phyloP scores from a whole-genome alignment of 208 protist species.

The Wallacemonas sp. region DNA sequence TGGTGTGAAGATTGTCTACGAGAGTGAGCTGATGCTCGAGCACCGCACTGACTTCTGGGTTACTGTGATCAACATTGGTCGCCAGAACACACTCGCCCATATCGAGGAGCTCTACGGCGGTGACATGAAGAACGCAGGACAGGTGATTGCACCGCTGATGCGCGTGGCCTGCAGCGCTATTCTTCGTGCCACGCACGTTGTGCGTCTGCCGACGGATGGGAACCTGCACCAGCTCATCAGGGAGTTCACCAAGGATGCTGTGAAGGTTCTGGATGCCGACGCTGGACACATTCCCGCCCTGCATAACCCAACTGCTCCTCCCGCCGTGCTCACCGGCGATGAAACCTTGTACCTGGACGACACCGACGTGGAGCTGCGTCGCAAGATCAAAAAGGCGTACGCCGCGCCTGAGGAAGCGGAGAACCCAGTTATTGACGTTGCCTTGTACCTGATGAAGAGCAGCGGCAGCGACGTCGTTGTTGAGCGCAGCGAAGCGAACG shows the following conservation, averaged over 20 bases:
- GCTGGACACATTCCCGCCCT: slow-evolving; percentile 78
- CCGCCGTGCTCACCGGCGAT: slow-evolving; percentile 89
- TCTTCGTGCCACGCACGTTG: slow-evolving; percentile 73
- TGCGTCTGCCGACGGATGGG: slow-evolving; percentile 47
- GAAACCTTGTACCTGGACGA: slow-evolving; percentile 98
- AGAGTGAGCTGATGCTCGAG: slow-evolving; percentile 77
- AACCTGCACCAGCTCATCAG: slow-evolving; percentile 37
- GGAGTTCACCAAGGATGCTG: slow-evolving; percentile 51
- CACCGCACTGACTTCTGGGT: slow-evolving; percentile 90
- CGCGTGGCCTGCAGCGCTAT: slow-evolving; percentile 58
- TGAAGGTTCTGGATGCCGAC: slow-evolving; percentile 29
- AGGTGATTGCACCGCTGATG: slow-evolving; percentile 83
- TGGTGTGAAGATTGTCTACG: slow-evolving; percentile 62
- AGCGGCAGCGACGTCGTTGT: slow-evolving; percentile 30
- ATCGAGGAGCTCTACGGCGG: slow-evolving; percentile 67
- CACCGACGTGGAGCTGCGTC: slow-evolving; percentile 88
- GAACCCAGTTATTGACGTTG: slow-evolving; percentile 93
- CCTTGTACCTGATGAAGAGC: slow-evolving; percentile 55
- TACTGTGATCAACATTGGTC: slow-evolving; percentile 85
- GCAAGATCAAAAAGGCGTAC: slow-evolving; percentile 97
- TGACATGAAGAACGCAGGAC: slow-evolving; percentile 75
- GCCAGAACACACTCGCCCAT: slow-evolving; percentile 59
- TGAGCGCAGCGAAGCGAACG: slow-evolving; percentile 64
- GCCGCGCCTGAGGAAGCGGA: slow-evolving; percentile 82
- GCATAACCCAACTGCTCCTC: slow-evolving; percentile 63